Evolutionary conservation across 1,284 basidiomycete species (phyloP), one percentile per base, ranked within the genome.

Genomic region (Xerocomus amazonicus): DNA sequence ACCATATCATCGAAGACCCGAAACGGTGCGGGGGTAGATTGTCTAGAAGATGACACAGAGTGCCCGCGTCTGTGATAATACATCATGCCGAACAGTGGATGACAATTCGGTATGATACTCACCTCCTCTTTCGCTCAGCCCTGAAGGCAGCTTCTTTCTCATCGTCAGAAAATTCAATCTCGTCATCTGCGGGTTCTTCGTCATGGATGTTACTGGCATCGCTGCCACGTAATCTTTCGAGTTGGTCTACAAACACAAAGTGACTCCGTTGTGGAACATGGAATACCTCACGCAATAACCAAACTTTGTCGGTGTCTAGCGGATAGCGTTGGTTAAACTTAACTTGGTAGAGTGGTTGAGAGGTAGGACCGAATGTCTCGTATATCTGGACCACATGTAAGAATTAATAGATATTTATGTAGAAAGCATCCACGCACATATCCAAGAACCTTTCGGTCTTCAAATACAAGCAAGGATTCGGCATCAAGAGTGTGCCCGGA

Each of bases 131-230:
- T 38, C 76, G 62, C 38, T 70, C 73, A 46, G 77, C 74, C 65
- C 79, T 87, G 59, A 83, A 77, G 32, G 80, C 81, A 14, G 81
- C 80, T 64, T 96, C 92, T 48, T 84, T 79, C 63, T 96, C 92
- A 58, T 96, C 92, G 54, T 96, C 92, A 6, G 89, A 92, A 63
- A 92, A 96, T 59, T 95, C 92, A 16, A 91, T 61, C 60, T 95
- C 92, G 48, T 91, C 81, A 12, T 89, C 91, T 3, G 74, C 87
- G 1, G 89, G 86, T 62, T 95, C 92, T 68, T 95, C 92, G 59
- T 95, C 92, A 59, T 91, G 83, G 7, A 92, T 77, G 65, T 95
- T 95, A 63, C 90, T 92, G n/a, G 92, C 92, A 58, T 95, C 92
- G 59, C 89, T 92, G 34, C 92, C 92, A 62, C 84, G 92, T 41